Evolutionary conservation across 371 early-diverging fungal species (phyloP), one percentile per base, ranked within the genome.

Genomic region (Coemansia sp.): DNA sequence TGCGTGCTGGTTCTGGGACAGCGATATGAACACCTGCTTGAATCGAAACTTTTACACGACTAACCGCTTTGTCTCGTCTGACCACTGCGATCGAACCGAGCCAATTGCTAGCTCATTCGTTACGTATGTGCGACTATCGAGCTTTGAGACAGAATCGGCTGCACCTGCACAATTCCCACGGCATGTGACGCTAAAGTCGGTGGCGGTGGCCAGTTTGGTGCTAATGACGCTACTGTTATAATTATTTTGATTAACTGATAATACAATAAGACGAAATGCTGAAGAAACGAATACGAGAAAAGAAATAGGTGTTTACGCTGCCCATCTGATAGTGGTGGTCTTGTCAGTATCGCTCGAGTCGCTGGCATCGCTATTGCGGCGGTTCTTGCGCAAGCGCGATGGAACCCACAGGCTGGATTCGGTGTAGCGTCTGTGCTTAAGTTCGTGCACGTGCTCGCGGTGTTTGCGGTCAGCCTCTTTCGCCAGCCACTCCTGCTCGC

Each of bases 1-100:
- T 0, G 71, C 75, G 0, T 74, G 75, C 61, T 74, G 75, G 75
- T n/a, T 74, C 8, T 74, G 75, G 75, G 55, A 69, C 37, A 50
- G n/a, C 21, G 42, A 29, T 6, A 56, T 74, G 21, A 50, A 52
- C 7, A 18, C 52, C 55, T 70, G 71, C 24, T 24, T 61, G 13
- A 27, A 39, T 13, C 58, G 75, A 7, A 60, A 29, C 47, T 62
- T 54, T 24, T 70, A 70, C 39, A 11, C 61, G 3, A 14, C n/a
- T 1, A 34, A 47, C n/a, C 37, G 24, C 2, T 69, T 63, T 31
- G 21, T 31, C 14, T n/a, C 48, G 10, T 51, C 66, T 1, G 67
- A 74, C 22, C 48, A 10, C 24, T 74, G 71, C 31, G 16, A 29
- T 13, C 29, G 75, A 7, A 74, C 67, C 5, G 11, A n/a, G 11